These are phyloP conservation scores for Fusarium fujikuroi DNA, from an alignment of 2,329 filamentous ascomycete genomes.

Conservation along the genomic window DNA sequence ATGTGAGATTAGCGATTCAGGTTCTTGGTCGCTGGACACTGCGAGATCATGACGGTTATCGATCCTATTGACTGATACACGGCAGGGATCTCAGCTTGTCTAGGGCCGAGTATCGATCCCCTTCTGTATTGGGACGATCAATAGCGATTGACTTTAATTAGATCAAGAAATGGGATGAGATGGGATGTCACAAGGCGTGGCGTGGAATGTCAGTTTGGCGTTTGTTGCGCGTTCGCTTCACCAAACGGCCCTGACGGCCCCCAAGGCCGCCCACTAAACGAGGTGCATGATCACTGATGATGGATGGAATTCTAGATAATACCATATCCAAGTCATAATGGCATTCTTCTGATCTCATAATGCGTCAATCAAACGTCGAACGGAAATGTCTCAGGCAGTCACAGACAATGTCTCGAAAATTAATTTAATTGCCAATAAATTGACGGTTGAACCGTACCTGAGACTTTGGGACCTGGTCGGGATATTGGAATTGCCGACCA, in stretches of 20 bases:
- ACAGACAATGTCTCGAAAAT: background rate
- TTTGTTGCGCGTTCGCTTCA: background rate
- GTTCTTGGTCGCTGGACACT: background rate
- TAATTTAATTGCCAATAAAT: background rate
- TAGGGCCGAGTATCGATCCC: background rate
- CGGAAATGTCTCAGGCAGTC: background rate
- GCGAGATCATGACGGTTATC: background rate
- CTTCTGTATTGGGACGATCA: background rate
- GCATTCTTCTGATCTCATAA: background rate
- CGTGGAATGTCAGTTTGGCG: background rate
- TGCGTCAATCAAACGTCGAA: accelerated
- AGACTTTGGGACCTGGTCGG: background rate
- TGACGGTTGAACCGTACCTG: background rate
- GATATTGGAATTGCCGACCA: no score
- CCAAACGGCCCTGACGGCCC: background rate
- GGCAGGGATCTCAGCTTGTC: background rate
- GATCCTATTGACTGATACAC: background rate
- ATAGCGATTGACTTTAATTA: background rate
- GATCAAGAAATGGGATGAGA: background rate
- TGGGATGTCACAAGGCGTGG: background rate
- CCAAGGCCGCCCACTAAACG: background rate
- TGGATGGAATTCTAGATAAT: background rate
- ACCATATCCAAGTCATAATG: background rate
- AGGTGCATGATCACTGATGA: no score
- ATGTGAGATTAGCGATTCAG: conserved; percentile 1